phyloP scores from a whole-genome alignment of 805 yeast species.

The Saccharomycopsis selenospora region DNA sequence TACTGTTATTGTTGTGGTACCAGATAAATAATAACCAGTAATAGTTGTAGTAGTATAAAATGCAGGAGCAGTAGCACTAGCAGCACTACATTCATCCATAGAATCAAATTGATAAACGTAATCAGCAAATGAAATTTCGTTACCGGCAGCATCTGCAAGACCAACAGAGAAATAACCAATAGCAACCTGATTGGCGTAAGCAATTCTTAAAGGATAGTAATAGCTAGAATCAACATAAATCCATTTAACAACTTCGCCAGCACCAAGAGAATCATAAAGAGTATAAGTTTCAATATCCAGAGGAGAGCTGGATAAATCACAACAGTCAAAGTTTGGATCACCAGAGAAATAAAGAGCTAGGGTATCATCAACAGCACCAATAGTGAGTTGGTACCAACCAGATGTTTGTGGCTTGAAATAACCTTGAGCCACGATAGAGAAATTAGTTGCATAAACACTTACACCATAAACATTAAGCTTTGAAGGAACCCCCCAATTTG shows the following conservation, averaged over 20 bases:
- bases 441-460: no score
- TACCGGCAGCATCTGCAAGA: neutral
- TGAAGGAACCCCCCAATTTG: no score
- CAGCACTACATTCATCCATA: neutral
- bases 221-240: neutral
- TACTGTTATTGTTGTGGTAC: neutral
- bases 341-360: no score
- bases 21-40: neutral
- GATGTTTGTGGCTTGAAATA: no score
- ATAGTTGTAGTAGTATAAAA: neutral
- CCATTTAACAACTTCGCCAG: neutral
- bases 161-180: neutral
- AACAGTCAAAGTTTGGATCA: no score
- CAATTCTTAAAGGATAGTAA: neutral
- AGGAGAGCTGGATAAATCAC: no score
- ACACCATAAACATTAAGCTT: no score
- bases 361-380: no score
- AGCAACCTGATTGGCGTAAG: neutral
- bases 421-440: no score
- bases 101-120: neutral
- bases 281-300: neutral
- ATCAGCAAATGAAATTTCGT: neutral
- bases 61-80: neutral
- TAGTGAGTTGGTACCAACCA: no score
- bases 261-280: neutral